A percentile compares a stretch with the other conserved stretches of the same genome.
These are phyloP conservation scores for Tetrahymena thermophila DNA, from an alignment of 73 alveolate genomes.

Conservation along the genomic window DNA sequence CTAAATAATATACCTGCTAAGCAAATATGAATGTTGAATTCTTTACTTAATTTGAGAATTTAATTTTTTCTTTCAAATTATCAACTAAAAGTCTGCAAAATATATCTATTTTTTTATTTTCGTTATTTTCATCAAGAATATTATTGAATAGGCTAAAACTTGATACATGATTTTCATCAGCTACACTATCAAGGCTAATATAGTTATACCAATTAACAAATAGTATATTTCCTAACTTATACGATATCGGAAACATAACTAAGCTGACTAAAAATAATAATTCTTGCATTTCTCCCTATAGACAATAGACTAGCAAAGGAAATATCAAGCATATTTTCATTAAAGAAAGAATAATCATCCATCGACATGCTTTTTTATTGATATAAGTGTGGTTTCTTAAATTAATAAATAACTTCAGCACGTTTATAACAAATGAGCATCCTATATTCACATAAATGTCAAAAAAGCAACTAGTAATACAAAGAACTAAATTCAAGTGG, in stretches of 20 bases:
- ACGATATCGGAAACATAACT: not conserved
- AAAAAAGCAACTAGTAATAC: not conserved
- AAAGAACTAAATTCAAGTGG: not conserved
- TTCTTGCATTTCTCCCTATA: not conserved
- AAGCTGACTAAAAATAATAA: not conserved
- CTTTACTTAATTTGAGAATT: not conserved
- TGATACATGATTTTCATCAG: not conserved
- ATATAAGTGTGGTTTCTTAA: not conserved
- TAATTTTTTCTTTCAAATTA: not conserved
- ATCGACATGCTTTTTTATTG: not conserved
- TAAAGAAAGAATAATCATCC: not conserved
- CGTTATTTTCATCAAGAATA: not conserved
- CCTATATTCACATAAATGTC: not conserved
- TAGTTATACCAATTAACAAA: not conserved
- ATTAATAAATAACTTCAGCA: not conserved
- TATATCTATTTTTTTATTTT: not conserved
- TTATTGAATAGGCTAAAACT: not conserved
- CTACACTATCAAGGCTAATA: not conserved
- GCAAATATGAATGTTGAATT: not conserved
- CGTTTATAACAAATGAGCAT: not conserved
- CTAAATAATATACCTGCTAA: not conserved
- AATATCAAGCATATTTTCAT: not conserved
- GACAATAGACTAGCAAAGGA: not conserved
- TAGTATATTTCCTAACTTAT: not conserved
- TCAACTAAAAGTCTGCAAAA: not conserved